Conservation (phyloP, 768 basidiomycete genomes). For the Leccinum sublutescens region DNA sequence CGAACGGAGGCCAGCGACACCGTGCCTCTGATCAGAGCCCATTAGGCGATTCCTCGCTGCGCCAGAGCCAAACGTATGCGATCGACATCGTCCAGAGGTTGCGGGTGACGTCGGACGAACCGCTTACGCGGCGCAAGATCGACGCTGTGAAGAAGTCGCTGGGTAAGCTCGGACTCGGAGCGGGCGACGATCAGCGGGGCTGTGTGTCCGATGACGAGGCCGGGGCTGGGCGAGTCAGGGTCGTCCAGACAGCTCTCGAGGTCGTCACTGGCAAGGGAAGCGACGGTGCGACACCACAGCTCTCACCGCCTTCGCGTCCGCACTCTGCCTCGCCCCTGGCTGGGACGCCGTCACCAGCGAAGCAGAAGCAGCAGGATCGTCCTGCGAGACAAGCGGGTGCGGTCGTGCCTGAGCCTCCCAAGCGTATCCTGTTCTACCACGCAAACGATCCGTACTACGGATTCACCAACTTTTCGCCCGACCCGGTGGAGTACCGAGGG, state of each 20-base stretch:
- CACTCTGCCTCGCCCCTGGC: constrained; percentile 21
- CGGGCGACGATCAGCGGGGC: constrained; percentile 25
- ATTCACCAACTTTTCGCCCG: constrained; percentile 45
- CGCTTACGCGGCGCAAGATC: constrained; percentile 26
- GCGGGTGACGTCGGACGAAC: constrained; percentile 29
- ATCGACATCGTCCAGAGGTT: constrained; percentile 33
- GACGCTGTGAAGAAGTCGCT: constrained; percentile 32
- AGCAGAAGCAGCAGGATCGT: constrained; percentile 7
- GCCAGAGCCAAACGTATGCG: constrained; percentile 21
- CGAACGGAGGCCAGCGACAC: neutral
- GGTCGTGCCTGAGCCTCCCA: constrained; percentile 10
- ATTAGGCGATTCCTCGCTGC: neutral
- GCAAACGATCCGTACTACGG: constrained; percentile 36
- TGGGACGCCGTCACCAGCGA: constrained; percentile 2
- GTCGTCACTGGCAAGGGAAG: constrained; percentile 15
- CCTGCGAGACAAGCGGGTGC: neutral
- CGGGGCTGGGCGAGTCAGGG: constrained; percentile 20
- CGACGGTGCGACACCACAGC: constrained; percentile 2
- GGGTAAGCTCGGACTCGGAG: constrained; percentile 20
- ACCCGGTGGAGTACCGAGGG: constrained; percentile 39
- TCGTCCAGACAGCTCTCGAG: constrained; percentile 26
- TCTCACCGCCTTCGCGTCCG: constrained; percentile 16
- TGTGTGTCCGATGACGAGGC: constrained; percentile 30
- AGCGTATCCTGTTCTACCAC: constrained; percentile 34
- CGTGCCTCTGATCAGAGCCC: constrained; percentile 12